Conservation (phyloP, 1,284 basidiomycete genomes). For the Ustilago shanxiensis region DNA sequence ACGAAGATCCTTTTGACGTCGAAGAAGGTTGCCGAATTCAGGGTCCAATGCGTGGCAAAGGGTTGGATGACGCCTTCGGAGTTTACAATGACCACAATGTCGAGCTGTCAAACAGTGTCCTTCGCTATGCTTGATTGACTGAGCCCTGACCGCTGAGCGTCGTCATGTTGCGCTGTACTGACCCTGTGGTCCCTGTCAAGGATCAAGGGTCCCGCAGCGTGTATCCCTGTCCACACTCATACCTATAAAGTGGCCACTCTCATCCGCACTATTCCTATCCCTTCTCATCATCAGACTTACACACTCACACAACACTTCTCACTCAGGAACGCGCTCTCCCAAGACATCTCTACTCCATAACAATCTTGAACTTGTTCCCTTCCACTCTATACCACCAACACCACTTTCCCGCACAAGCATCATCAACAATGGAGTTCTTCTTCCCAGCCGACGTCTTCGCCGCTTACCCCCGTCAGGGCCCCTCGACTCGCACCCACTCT, state of each 20-base stretch:
- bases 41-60: constrained; percentile 28
- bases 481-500: constrained; percentile 15
- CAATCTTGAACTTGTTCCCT: background rate
- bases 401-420: background rate
- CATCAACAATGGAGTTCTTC: constrained; percentile 51
- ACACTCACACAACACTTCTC: constrained; percentile 8
- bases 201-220: constrained; percentile 4
- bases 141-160: constrained; percentile 11
- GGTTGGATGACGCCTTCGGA: constrained; percentile 29
- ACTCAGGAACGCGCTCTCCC: constrained; percentile 16
- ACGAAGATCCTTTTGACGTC: constrained; percentile 9
- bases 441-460: constrained; percentile 54
- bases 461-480: constrained; percentile 37
- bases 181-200: background rate
- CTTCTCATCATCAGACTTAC: constrained; percentile 18
- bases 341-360: background rate
- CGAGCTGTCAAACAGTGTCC: constrained; percentile 26
- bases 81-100: constrained; percentile 13
- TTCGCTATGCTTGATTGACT: background rate
- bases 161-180: constrained; percentile 24
- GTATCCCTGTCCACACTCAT: background rate
- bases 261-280: background rate
- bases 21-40: constrained; percentile 15
- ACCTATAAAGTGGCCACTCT: constrained; percentile 20
- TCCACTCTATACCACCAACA: constrained; percentile 2